phyloP scores from a whole-genome alignment of 495 filamentous ascomycete species.

The Hypoxylon perforatum region DNA sequence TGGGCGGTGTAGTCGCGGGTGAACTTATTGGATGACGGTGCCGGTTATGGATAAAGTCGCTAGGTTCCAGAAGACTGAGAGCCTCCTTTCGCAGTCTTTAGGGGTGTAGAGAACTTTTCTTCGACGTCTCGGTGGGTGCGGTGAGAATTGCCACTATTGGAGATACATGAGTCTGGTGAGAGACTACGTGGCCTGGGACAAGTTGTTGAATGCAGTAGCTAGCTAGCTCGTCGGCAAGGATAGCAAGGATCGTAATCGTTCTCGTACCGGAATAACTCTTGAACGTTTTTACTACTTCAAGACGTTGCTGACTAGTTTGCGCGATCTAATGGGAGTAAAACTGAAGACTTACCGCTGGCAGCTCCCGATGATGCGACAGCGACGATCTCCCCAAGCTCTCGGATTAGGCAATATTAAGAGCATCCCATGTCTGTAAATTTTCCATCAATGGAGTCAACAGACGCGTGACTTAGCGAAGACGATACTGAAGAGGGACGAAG shows the following conservation, averaged over 20 bases:
- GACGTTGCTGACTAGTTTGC: too few species aligned
- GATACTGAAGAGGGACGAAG: neutral
- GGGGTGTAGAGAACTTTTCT: too few species aligned
- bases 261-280: too few species aligned
- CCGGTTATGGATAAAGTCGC: neutral
- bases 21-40: neutral
- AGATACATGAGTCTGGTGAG: too few species aligned
- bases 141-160: too few species aligned
- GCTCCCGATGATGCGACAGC: neutral
- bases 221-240: too few species aligned
- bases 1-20: neutral
- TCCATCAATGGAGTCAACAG: neutral
- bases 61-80: neutral
- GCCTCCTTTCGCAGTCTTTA: neutral
- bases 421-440: neutral
- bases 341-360: neutral
- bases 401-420: neutral
- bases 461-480: neutral
- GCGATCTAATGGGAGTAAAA: too few species aligned
- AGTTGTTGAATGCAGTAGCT: too few species aligned
- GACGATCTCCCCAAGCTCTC: neutral
- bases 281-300: too few species aligned
- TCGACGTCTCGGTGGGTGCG: too few species aligned
- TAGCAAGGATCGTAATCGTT: too few species aligned
- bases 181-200: too few species aligned